A percentile compares a stretch with the other conserved stretches of the same genome.
Evolutionary conservation across 805 yeast genomes (phyloP).

Genomic region (Lipomyces chichibuensis): DNA sequence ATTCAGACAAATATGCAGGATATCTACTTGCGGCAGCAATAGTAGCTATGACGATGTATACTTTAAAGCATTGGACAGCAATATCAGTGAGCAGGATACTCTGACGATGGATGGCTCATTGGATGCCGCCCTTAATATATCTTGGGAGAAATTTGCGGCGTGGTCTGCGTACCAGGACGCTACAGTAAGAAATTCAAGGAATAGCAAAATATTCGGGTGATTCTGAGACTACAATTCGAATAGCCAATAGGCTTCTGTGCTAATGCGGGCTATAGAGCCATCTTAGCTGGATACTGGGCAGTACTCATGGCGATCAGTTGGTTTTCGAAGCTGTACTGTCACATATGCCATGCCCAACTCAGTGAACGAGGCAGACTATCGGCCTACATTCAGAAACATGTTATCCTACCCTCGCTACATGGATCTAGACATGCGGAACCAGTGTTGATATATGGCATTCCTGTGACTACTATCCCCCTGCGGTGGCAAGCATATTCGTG

Average conservation of each 20-base stretch:
- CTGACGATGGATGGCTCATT: not conserved
- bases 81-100: not conserved
- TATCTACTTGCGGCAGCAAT: not conserved
- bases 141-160: not conserved
- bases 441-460: slow-evolving; percentile 21
- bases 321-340: not conserved
- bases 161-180: slow-evolving; percentile 15
- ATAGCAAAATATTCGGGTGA: slow-evolving; percentile 15
- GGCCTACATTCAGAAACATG: slow-evolving; percentile 11
- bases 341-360: not conserved
- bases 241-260: no score
- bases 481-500: slow-evolving; percentile 47
- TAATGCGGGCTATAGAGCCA: not conserved
- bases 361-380: slow-evolving; percentile 9
- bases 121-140: slow-evolving; percentile 5
- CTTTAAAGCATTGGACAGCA: not conserved
- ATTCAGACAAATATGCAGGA: not conserved
- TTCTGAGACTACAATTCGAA: not conserved
- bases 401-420: slow-evolving; percentile 40
- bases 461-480: slow-evolving; percentile 45
- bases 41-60: slow-evolving; percentile 5
- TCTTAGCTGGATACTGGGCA: slow-evolving; percentile 12
- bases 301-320: slow-evolving; percentile 11
- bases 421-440: slow-evolving; percentile 38
- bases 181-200: slow-evolving; percentile 2